A percentile compares a stretch with the other conserved stretches of the same genome.
These are phyloP conservation scores for Polychytrium aggregatum DNA, from an alignment of 192 early-diverging fungal genomes.

Conservation along the genomic window DNA sequence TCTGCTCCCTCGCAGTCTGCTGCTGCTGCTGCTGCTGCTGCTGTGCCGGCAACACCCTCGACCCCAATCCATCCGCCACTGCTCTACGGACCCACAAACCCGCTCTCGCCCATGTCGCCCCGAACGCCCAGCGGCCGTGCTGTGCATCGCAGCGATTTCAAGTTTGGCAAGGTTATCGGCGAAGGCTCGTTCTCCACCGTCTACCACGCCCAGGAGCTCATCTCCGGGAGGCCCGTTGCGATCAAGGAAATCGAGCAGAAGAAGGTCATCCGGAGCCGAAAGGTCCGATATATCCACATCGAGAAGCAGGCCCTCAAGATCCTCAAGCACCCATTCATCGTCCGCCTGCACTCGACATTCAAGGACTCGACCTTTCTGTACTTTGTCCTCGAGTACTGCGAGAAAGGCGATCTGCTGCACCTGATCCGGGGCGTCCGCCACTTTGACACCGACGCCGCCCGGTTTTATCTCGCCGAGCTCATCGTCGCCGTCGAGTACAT, in stretches of 20 bases:
- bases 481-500: constrained; percentile 78
- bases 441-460: constrained; percentile 56
- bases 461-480: constrained; percentile 84
- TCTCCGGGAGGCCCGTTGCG: constrained; percentile 61
- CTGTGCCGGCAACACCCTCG: no score
- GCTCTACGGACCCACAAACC: no score
- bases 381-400: constrained; percentile 82
- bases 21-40: no score
- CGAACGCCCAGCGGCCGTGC: no score
- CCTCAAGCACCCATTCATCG: constrained; percentile 73
- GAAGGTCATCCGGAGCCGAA: constrained; percentile 75
- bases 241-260: constrained; percentile 68
- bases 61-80: no score
- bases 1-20: no score
- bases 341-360: constrained; percentile 90
- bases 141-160: constrained; percentile 83
- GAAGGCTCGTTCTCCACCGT: constrained; percentile 97
- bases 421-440: constrained; percentile 60
- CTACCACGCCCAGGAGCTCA: constrained; percentile 61
- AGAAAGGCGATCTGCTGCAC: constrained; percentile 83
- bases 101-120: no score
- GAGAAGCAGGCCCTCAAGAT: constrained; percentile 86
- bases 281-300: constrained; percentile 91
- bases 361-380: constrained; percentile 85
- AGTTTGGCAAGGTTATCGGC: constrained; percentile 72